Conservation (phyloP, 306 rosid genomes). For the Pueraria montana region DNA sequence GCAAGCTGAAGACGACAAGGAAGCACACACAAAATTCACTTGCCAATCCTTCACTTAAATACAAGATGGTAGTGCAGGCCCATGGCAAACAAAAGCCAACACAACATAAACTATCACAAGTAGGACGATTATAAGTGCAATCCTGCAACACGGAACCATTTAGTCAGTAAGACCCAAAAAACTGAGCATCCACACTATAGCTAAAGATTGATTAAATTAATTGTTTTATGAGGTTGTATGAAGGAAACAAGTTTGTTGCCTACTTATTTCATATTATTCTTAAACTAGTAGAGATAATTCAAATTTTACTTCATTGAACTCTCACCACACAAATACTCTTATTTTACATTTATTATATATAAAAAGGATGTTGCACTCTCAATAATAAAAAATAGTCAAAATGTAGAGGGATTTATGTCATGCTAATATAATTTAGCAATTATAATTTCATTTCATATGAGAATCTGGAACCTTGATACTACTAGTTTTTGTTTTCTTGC, state of each 20-base stretch:
- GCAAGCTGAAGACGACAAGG: constrained; percentile 45
- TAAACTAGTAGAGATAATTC: constrained; percentile 26
- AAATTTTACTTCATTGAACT: constrained; percentile 29
- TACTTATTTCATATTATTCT: constrained; percentile 21
- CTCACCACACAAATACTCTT: constrained; percentile 18
- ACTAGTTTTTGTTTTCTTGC: background rate
- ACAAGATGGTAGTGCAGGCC: constrained; percentile 82
- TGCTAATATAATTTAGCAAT: background rate
- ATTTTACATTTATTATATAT: constrained; percentile 23
- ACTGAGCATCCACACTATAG: constrained; percentile 29
- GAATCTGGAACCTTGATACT: constrained; percentile 19
- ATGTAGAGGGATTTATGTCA: constrained; percentile 3
- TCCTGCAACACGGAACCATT: constrained; percentile 68
- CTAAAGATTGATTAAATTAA: background rate
- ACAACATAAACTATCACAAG: constrained; percentile 77
- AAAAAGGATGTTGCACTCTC: background rate
- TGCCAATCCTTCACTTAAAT: constrained; percentile 56
- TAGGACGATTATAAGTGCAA: constrained; percentile 78
- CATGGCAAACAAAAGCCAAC: constrained; percentile 93
- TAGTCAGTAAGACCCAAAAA: constrained; percentile 45
- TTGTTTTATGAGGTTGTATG: constrained; percentile 9
- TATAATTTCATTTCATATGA: constrained; percentile 20
- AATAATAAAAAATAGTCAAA: constrained; percentile 11
- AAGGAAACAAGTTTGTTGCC: constrained; percentile 29
- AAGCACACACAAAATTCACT: constrained; percentile 48